These are phyloP conservation scores for Clonostachys solani DNA, from an alignment of 2,329 filamentous ascomycete genomes.

Conservation along the genomic window DNA sequence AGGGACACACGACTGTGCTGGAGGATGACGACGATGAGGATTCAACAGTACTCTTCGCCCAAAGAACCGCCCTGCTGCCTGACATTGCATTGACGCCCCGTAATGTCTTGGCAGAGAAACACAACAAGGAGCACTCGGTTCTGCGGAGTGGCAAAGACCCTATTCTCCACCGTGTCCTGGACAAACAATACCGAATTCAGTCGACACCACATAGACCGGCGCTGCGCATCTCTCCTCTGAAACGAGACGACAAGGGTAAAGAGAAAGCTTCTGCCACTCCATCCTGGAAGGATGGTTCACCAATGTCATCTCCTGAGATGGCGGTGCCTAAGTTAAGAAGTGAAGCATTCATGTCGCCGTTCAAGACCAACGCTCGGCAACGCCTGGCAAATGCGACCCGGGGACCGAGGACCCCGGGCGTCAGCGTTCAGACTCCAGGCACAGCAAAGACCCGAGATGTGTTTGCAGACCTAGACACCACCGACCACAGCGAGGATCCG, in stretches of 20 bases:
- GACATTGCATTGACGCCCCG: constrained; percentile 62
- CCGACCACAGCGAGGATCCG: constrained; percentile 14
- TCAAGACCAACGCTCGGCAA: constrained; percentile 40
- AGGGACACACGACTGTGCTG: constrained; percentile 25
- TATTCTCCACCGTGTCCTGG: constrained; percentile 83
- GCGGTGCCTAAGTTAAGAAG: constrained; percentile 78
- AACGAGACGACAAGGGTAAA: constrained; percentile 25
- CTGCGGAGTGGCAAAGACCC: constrained; percentile 56
- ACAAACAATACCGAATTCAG: constrained; percentile 92
- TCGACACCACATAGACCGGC: constrained; percentile 73
- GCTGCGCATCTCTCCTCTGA: constrained; percentile 39
- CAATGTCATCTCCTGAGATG: constrained; percentile 72
- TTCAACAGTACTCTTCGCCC: constrained; percentile 44
- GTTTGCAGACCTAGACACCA: constrained; percentile 25
- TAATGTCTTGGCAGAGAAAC: constrained; percentile 31
- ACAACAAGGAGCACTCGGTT: constrained; percentile 23
- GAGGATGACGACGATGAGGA: constrained; percentile 35
- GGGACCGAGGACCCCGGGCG: constrained; percentile 68
- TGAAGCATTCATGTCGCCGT: constrained; percentile 79
- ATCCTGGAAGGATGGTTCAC: constrained; percentile 51
- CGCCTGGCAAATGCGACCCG: constrained; percentile 33
- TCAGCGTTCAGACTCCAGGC: constrained; percentile 77
- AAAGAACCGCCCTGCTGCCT: constrained; percentile 50
- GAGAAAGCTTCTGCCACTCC: constrained; percentile 18
- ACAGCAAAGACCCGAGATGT: constrained; percentile 46